Conservation (phyloP, 2,329 filamentous ascomycete genomes). For the Neurospora crassa region DNA sequence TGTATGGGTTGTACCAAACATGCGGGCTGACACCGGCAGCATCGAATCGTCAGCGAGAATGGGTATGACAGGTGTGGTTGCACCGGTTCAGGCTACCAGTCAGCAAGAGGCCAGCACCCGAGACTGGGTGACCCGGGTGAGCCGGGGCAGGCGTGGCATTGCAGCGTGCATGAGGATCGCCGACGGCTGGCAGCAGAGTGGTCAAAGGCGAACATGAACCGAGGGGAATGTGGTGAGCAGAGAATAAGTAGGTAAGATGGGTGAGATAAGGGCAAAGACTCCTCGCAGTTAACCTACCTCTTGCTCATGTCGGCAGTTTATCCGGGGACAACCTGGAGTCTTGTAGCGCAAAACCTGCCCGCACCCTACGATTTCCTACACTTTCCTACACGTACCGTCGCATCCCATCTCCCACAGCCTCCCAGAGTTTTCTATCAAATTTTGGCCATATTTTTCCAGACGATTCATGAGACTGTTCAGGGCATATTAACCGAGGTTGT, state of each 20-base stretch:
- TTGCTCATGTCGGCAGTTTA: background rate
- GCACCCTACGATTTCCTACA: no score
- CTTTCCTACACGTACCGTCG: no score
- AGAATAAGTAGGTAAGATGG: background rate
- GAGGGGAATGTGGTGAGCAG: background rate
- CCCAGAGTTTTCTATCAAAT: no score
- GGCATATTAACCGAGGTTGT: no score
- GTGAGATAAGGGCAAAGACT: background rate
- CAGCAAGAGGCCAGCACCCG: slow-evolving; percentile 2
- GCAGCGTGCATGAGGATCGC: background rate
- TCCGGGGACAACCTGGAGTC: background rate
- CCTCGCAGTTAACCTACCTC: background rate
- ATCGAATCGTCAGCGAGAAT: background rate
- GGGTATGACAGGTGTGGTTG: background rate
- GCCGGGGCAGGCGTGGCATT: background rate
- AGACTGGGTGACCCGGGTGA: background rate
- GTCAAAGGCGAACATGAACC: background rate
- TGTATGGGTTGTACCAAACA: background rate
- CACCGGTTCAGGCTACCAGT: background rate
- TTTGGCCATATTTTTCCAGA: no score
- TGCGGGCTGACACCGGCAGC: background rate
- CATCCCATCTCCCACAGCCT: no score
- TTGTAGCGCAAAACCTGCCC: no score
- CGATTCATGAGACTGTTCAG: no score
- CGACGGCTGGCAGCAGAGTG: background rate